These are phyloP conservation scores for Lasiodiplodia sp. DNA, from an alignment of 2,329 filamentous ascomycete genomes.

Conservation along the genomic window DNA sequence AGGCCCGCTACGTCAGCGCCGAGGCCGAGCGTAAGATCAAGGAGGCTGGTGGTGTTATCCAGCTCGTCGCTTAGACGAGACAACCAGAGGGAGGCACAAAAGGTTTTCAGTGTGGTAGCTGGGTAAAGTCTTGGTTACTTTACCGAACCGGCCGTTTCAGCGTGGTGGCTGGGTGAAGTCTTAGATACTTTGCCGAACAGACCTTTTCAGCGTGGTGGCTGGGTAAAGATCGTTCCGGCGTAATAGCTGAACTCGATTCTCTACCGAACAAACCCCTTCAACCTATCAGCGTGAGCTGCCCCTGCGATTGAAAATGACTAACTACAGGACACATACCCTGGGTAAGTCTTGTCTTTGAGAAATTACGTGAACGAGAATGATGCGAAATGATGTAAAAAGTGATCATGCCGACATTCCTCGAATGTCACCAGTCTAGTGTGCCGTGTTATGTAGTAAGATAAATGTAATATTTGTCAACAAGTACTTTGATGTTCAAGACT, in stretches of 20 bases:
- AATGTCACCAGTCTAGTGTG: no score
- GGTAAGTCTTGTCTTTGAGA: no score
- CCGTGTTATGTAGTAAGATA: no score
- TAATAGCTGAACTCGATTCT: slow-evolving; percentile 48
- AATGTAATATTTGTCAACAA: no score
- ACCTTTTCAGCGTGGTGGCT: slow-evolving; percentile 61
- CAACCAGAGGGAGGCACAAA: not conserved
- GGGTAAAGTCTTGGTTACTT: slow-evolving; percentile 46
- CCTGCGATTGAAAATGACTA: no score
- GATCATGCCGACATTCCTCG: no score
- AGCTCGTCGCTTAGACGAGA: slow-evolving; percentile 81
- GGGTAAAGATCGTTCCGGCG: slow-evolving; percentile 46
- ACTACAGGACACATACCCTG: accelerated
- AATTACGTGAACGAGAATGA: no score
- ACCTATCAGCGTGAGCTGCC: no score
- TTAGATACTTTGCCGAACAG: slow-evolving; percentile 60
- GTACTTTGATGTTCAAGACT: no score
- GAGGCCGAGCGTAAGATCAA: slow-evolving; percentile 98
- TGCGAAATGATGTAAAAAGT: no score
- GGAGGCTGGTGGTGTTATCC: slow-evolving; percentile 93
- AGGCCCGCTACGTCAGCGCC: slow-evolving; percentile 92
- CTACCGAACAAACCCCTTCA: slow-evolving; percentile 58
- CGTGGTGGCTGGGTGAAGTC: slow-evolving; percentile 63
- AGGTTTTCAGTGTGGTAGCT: slow-evolving; percentile 60
- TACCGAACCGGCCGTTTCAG: slow-evolving; percentile 46